phyloP scores from a whole-genome alignment of 305 asterid species.

The Fraxinus platypoda region DNA sequence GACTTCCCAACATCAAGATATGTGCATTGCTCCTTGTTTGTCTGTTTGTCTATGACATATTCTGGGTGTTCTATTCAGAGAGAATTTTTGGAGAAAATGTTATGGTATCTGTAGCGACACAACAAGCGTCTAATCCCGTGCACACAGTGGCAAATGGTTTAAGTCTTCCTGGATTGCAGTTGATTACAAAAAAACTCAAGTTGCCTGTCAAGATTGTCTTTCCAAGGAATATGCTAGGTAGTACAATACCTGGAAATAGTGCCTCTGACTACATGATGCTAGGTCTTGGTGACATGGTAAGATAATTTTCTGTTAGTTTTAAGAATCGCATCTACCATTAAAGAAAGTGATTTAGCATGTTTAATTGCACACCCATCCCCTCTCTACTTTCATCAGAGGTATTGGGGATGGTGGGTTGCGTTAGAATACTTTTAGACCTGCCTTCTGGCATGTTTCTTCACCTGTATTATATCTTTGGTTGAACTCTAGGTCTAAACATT shows the following conservation, averaged over 20 bases:
- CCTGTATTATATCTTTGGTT: not conserved
- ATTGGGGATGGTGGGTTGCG: not conserved
- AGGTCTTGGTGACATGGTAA: conserved; percentile 98
- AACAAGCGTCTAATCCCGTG: conserved; percentile 86
- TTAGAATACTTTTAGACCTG: not conserved
- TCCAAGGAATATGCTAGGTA: conserved; percentile 87
- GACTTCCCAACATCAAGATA: conserved; percentile 91
- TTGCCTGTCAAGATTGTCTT: conserved; percentile 95
- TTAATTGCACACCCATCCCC: not conserved
- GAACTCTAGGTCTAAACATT: not conserved
- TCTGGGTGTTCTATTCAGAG: conserved; percentile 96
- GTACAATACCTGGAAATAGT: conserved; percentile 67
- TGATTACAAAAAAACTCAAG: conserved; percentile 82
- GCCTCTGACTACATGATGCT: conserved; percentile 88
- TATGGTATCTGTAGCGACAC: conserved; percentile 97
- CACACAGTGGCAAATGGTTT: conserved; percentile 84
- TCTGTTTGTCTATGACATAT: conserved; percentile 82
- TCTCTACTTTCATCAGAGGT: not conserved
- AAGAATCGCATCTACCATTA: not conserved
- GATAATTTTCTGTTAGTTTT: conserved; percentile 12
- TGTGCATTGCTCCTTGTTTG: conserved; percentile 86
- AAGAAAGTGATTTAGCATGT: not conserved
- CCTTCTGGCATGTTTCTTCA: not conserved
- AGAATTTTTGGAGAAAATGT: conserved; percentile 90
- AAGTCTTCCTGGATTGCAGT: conserved; percentile 86